Percentiles rank a stretch among this genome's conserved stretches.
Conservation (phyloP, 805 yeast species). For the Zygoascus tannicola region DNA sequence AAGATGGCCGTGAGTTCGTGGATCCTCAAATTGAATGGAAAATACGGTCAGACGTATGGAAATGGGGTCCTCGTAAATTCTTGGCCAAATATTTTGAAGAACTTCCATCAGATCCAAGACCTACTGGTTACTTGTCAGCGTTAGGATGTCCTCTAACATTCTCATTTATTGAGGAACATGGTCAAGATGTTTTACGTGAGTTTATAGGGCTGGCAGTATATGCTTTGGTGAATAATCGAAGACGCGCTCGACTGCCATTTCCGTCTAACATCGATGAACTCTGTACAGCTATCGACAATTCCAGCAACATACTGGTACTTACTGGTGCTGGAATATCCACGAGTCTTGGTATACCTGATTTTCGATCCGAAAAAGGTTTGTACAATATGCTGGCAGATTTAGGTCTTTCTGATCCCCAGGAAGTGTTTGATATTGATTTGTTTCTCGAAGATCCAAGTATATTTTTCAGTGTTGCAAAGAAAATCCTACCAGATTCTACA, state of each 20-base stretch:
- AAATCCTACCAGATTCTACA: conserved; percentile 56
- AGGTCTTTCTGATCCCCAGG: conserved; percentile 81
- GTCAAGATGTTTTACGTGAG: conserved; percentile 6
- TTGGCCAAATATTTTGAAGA: conserved; percentile 22
- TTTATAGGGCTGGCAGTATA: neutral
- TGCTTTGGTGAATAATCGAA: neutral
- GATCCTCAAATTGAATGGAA: conserved; percentile 13
- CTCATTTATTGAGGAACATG: conserved; percentile 21
- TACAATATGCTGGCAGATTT: conserved; percentile 58
- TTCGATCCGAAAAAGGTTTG: conserved; percentile 80
- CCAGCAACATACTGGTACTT: conserved; percentile 57
- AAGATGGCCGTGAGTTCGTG: neutral
- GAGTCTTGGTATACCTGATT: conserved; percentile 83
- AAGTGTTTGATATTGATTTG: conserved; percentile 67
- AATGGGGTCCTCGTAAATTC: conserved; percentile 51
- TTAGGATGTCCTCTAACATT: conserved; percentile 49
- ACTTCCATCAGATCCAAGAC: conserved; percentile 38
- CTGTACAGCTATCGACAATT: conserved; percentile 40
- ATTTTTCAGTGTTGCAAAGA: conserved; percentile 78
- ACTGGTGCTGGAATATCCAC: conserved; percentile 95
- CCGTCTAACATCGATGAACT: conserved; percentile 48
- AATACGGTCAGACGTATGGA: conserved; percentile 47
- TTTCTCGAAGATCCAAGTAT: conserved; percentile 69
- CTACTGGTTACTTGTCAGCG: conserved; percentile 42
- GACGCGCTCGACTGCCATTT: conserved; percentile 17